Base-by-base conservation (phyloP, 345 rosid genomes). In the Noccaea bulbosa region DNA sequence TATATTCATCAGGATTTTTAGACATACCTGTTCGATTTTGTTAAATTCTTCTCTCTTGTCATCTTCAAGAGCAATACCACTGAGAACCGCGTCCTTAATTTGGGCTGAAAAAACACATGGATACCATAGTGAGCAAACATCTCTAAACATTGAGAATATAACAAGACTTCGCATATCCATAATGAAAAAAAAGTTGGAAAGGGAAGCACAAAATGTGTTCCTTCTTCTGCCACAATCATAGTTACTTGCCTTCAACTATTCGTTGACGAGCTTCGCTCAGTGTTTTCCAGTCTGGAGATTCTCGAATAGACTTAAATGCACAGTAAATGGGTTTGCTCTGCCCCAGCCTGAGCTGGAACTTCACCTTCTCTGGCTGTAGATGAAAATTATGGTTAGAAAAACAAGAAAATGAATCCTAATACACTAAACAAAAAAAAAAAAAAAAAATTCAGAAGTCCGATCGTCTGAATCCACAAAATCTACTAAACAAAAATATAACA, bases 71-170 rank as follows among this genome's bases (percentile, higher is more conserved):
- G 96, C 83, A 71, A 93, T 92, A 83, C 98, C 98, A 63, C 61
- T 84, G 22, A 93, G 98, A 81, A 91, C 84, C 20, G 97, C 98
- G 70, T 91, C 91, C 90, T 87, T 91, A 58, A 91, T 82, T 84
- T 84, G 85, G 24, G 79, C 97, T 89, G 94, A 44, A 71, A 62
- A 76, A 62, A 76, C 12, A 49, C 55, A 79, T 22, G 63, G 66
- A 65, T 30, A 16, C 37, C 54, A 69, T 24, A 40, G 67, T 71
- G 35, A 75, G 69, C 59, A 70, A 47, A 55, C 17, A 54, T 14
- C 54, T 59, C 35, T 35, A 45, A 11, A 38, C n/a, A 45, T 16
- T 22, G 44, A 67, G 20, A 20, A 40, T 7, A 63, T 20, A 12
- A 15, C 40, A 47, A 11, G 24, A 56, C 17, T 32, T 9, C 4